These are phyloP conservation scores for Halophytophthora polymorphica DNA, from an alignment of 352 stramenopile species.

Conservation along the genomic window DNA sequence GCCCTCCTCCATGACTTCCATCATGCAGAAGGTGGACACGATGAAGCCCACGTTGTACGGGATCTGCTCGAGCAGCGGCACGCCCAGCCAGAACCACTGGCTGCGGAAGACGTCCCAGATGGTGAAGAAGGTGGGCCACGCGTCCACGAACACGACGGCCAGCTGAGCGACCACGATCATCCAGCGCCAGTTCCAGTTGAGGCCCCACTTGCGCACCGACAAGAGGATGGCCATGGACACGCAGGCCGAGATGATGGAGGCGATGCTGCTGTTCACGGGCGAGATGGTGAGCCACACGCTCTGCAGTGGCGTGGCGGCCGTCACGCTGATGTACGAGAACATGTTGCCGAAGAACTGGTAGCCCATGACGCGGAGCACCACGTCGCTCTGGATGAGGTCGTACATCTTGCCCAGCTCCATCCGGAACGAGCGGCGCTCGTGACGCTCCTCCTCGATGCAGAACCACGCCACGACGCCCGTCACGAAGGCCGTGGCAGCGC, in stretches of 20 bases:
- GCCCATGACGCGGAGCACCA: constrained; percentile 53
- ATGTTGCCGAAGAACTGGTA: constrained; percentile 62
- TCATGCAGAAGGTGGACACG: constrained; percentile 45
- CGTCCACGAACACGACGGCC: constrained; percentile 35
- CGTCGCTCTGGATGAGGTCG: constrained; percentile 47
- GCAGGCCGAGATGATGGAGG: constrained; percentile 33
- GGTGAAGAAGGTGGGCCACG: constrained; percentile 42
- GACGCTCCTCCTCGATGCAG: constrained; percentile 45
- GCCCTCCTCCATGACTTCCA: constrained; percentile 48
- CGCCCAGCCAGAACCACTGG: constrained; percentile 58
- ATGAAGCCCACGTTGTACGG: constrained; percentile 45
- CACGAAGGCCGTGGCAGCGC: constrained; percentile 25
- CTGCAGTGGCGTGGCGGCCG: constrained; percentile 38
- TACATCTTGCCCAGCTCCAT: constrained; percentile 35
- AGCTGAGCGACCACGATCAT: constrained; percentile 40
- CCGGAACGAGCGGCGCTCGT: constrained; percentile 19
- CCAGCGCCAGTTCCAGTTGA: constrained; percentile 55
- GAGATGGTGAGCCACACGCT: constrained; percentile 42
- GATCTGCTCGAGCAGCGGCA: constrained; percentile 40
- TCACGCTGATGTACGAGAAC: constrained; percentile 43
- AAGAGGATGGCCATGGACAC: constrained; percentile 32
- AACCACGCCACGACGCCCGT: constrained; percentile 42
- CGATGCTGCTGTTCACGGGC: constrained; percentile 40
- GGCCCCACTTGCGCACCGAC: constrained; percentile 27
- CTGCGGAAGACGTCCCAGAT: constrained; percentile 49